Conservation (phyloP, 192 early-diverging fungal genomes). For the Irineochytrium annulatum region DNA sequence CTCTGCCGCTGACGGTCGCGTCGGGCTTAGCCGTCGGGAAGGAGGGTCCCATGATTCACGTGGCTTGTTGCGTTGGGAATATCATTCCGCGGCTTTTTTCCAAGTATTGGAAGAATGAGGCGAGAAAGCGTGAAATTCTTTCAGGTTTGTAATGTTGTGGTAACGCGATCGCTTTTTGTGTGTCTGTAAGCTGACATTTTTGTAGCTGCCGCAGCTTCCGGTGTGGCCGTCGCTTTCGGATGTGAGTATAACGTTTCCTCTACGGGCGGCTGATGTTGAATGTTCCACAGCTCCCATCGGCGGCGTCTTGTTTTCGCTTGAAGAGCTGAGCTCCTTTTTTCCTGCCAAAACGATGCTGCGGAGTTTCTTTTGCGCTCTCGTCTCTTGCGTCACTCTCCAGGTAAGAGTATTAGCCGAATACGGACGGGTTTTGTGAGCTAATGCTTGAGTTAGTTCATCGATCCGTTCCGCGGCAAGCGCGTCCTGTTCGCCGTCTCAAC, state of each 20-base stretch:
- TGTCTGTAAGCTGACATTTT: slow-evolving; percentile 12
- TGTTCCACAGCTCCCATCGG: slow-evolving; percentile 76
- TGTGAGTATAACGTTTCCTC: slow-evolving; percentile 17
- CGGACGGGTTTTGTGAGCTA: background rate
- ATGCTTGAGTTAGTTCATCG: slow-evolving; percentile 51
- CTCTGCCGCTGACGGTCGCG: slow-evolving; percentile 77
- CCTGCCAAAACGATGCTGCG: slow-evolving; percentile 93
- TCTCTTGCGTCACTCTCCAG: slow-evolving; percentile 81
- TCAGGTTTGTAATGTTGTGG: slow-evolving; percentile 42
- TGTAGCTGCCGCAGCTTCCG: slow-evolving; percentile 82
- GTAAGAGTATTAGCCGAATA: slow-evolving; percentile 24
- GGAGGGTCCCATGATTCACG: slow-evolving; percentile 93
- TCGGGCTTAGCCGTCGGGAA: slow-evolving; percentile 91
- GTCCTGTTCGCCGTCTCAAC: slow-evolving; percentile 74
- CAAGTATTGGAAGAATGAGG: slow-evolving; percentile 89
- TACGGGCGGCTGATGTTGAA: background rate
- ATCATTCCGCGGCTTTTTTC: slow-evolving; percentile 79
- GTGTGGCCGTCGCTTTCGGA: slow-evolving; percentile 93
- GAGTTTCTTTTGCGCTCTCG: slow-evolving; percentile 90
- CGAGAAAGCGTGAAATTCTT: slow-evolving; percentile 87
- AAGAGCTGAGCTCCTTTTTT: slow-evolving; percentile 89
- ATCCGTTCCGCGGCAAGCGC: slow-evolving; percentile 52
- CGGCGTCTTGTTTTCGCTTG: slow-evolving; percentile 89
- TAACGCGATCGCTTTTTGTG: background rate
- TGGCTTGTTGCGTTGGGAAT: slow-evolving; percentile 86